These are phyloP conservation scores for Coniochaeta prunicola DNA, from an alignment of 2,329 filamentous ascomycete genomes.

Conservation along the genomic window DNA sequence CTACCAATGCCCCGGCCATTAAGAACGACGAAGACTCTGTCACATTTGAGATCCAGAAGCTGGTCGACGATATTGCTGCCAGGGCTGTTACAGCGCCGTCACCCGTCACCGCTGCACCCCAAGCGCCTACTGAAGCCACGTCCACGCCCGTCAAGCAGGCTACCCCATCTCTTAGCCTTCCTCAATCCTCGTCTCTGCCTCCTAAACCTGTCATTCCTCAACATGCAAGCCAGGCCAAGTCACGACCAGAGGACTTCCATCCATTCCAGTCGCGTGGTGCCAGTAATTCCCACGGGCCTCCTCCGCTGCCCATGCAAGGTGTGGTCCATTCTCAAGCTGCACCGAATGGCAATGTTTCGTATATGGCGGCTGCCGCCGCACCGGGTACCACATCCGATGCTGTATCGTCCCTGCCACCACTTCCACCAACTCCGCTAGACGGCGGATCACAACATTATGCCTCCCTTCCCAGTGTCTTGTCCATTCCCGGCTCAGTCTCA, in stretches of 20 bases:
- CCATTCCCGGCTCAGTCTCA: not conserved
- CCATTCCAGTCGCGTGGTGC: constrained; percentile 11
- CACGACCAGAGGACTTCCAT: constrained; percentile 11
- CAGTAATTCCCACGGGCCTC: constrained; percentile 2
- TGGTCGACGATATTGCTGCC: constrained; percentile 26
- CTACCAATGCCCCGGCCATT: constrained; percentile 1
- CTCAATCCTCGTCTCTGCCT: constrained; percentile 15
- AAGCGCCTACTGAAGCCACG: constrained; percentile 8
- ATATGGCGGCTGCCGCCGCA: constrained; percentile 6
- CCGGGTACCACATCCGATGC: constrained; percentile 11
- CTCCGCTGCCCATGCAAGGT: not conserved
- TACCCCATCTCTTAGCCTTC: not conserved
- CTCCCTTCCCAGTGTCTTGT: constrained; percentile 1
- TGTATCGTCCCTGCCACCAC: constrained; percentile 13
- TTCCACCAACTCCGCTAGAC: constrained; percentile 8
- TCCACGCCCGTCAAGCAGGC: not conserved
- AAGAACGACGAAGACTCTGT: constrained; percentile 12
- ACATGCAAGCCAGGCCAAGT: constrained; percentile 10
- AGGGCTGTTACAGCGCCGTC: constrained; percentile 12
- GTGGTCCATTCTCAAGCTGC: not conserved
- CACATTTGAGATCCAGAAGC: constrained; percentile 25
- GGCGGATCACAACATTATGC: constrained; percentile 6
- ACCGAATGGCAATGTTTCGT: not conserved
- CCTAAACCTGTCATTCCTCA: constrained; percentile 20
- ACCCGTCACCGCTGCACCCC: constrained; percentile 8